Percentiles rank a stretch among this genome's conserved stretches.
These are phyloP conservation scores for Epipyxis sp. DNA, from an alignment of 108 stramenopile species.

Conservation along the genomic window DNA sequence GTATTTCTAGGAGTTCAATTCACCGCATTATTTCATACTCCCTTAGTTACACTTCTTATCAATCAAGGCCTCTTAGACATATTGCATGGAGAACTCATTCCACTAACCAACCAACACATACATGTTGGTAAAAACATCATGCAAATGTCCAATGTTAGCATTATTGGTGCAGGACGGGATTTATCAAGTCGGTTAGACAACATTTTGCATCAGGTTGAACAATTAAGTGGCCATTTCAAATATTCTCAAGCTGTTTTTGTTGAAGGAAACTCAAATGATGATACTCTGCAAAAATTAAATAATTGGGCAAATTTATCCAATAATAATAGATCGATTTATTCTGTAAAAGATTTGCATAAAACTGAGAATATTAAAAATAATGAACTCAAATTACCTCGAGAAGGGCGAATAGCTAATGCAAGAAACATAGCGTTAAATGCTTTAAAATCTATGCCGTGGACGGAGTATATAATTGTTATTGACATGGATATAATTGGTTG, in stretches of 20 bases:
- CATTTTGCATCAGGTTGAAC: not conserved
- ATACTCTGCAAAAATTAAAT: not conserved
- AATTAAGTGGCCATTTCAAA: not conserved
- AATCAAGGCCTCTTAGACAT: too few species aligned
- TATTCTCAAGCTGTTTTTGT: not conserved
- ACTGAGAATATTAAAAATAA: not conserved
- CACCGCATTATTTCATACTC: too few species aligned
- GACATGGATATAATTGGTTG: conserved; percentile 6
- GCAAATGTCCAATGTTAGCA: not conserved
- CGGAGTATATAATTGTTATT: conserved; percentile 1
- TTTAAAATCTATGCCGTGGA: not conserved
- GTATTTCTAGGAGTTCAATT: too few species aligned
- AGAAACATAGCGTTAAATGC: not conserved
- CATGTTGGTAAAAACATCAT: too few species aligned
- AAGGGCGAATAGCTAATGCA: conserved; percentile 4
- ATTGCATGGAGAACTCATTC: too few species aligned
- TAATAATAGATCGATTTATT: not conserved
- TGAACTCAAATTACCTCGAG: not conserved
- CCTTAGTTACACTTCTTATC: too few species aligned
- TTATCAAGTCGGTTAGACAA: not conserved
- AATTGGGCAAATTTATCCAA: not conserved
- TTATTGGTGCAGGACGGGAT: not conserved
- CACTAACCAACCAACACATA: too few species aligned
- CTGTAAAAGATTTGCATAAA: too few species aligned
- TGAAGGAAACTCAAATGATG: not conserved